Conservation (phyloP, 2,329 filamentous ascomycete genomes). For the Claviceps purpurea region DNA sequence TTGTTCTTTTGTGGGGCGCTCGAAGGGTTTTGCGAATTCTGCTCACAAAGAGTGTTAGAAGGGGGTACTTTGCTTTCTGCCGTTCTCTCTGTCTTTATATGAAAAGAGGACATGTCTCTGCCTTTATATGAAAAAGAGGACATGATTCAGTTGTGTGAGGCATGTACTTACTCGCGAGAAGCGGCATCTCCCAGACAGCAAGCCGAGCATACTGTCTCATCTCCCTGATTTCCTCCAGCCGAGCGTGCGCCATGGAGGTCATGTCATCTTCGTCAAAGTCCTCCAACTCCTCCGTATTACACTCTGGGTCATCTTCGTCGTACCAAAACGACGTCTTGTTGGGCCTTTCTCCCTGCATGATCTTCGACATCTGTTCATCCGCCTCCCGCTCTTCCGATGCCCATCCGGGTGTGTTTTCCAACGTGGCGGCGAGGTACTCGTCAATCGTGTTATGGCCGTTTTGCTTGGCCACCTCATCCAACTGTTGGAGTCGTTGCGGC, state of each 20-base stretch:
- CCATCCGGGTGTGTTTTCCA: conserved; percentile 18
- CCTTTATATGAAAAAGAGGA: not conserved
- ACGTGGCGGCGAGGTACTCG: conserved; percentile 15
- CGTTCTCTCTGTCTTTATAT: too few relatives aligned
- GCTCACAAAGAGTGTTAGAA: not conserved
- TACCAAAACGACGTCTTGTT: conserved; percentile 33
- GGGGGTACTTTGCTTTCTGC: too few relatives aligned
- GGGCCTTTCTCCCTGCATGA: conserved; percentile 19
- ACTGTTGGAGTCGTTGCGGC: conserved; percentile 18
- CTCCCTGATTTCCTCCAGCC: conserved; percentile 80
- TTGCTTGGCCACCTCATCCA: conserved; percentile 23
- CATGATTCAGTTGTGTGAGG: not conserved
- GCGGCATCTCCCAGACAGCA: conserved; percentile 89
- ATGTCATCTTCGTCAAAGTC: conserved; percentile 74
- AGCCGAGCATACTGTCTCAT: conserved; percentile 77
- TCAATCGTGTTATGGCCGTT: conserved; percentile 21
- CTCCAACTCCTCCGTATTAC: conserved; percentile 38
- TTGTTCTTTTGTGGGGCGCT: conserved; percentile 50
- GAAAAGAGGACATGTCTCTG: not conserved
- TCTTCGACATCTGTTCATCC: conserved; percentile 17
- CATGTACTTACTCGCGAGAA: conserved; percentile 60
- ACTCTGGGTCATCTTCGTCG: conserved; percentile 34
- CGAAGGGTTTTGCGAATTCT: conserved; percentile 78
- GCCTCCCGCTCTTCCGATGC: conserved; percentile 18
- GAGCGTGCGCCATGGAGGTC: conserved; percentile 66